These are phyloP conservation scores for Thermoascus crustaceus DNA, from an alignment of 2,329 filamentous ascomycete species.

Conservation along the genomic window DNA sequence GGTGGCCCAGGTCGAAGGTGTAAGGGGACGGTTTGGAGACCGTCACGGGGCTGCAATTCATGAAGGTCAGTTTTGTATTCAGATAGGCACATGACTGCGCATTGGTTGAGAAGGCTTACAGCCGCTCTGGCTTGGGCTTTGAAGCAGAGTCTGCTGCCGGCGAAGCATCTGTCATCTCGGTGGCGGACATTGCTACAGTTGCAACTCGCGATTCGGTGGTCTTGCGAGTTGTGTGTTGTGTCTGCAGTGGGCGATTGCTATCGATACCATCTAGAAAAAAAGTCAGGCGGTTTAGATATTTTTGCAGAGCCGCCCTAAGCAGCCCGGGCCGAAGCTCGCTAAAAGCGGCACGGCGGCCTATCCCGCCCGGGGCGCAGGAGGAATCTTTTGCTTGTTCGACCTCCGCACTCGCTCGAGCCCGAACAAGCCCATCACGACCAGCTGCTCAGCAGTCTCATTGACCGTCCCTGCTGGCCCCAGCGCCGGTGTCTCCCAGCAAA, in stretches of 20 bases:
- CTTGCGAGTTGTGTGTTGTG: constrained; percentile 5
- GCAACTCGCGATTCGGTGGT: constrained; percentile 2
- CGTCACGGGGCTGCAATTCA: constrained; percentile 43
- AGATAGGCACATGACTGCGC: constrained; percentile 2
- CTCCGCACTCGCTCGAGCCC: constrained; percentile 9
- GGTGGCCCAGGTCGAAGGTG: constrained; percentile 82
- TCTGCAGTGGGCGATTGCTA: constrained; percentile 1
- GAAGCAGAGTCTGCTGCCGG: constrained; percentile 13
- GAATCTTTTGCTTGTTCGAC: constrained; percentile 18
- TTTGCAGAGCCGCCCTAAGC: constrained; percentile 20
- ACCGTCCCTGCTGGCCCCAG: constrained; percentile 21
- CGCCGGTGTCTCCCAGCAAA: constrained; percentile 24
- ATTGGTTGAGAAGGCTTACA: constrained; percentile 24
- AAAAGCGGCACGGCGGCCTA: constrained; percentile 17
- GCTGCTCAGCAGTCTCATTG: constrained; percentile 14
- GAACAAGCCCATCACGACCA: constrained; percentile 14
- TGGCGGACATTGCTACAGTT: constrained; percentile 19
- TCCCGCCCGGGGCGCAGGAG: constrained; percentile 13
- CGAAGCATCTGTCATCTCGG: constrained; percentile 18
- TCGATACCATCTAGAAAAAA: constrained; percentile 20
- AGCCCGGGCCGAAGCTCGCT: constrained; percentile 13
- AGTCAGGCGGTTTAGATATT: constrained; percentile 17
- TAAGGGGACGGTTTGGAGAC: constrained; percentile 82
- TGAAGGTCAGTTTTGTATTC: constrained; percentile 11
- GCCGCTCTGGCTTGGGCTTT: constrained; percentile 30